A percentile compares a stretch with the other conserved stretches of the same genome.
phyloP scores from a whole-genome alignment of 371 early-diverging fungal genomes.

The Mucor indicus region DNA sequence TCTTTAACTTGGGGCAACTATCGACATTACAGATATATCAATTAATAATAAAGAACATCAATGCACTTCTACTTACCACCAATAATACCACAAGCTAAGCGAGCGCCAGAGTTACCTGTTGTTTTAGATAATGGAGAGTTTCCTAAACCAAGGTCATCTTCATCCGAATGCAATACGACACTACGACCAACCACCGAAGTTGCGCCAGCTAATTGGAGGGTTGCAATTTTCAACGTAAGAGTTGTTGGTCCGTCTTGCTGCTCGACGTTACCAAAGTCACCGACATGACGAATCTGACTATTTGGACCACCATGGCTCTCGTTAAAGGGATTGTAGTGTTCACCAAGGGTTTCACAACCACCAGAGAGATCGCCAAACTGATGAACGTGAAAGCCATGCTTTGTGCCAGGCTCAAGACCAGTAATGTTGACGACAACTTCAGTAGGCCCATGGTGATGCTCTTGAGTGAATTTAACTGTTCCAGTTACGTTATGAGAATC shows the following conservation, averaged over 20 bases:
- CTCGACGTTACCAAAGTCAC: conserved; percentile 84
- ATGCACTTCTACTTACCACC: too few relatives aligned
- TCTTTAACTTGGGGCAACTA: too few relatives aligned
- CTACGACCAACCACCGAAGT: conserved; percentile 80
- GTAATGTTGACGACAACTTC: conserved; percentile 55
- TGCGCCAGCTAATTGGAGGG: conserved; percentile 69
- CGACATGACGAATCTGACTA: conserved; percentile 65
- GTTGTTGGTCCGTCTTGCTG: conserved; percentile 54
- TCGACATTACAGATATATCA: too few relatives aligned
- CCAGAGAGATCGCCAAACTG: conserved; percentile 74
- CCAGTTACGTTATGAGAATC: conserved; percentile 52
- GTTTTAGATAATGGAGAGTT: conserved; percentile 71
- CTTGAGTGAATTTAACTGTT: conserved; percentile 69
- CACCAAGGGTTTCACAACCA: conserved; percentile 72
- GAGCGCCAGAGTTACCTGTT: conserved; percentile 87
- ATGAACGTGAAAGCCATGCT: conserved; percentile 90
- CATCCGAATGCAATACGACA: conserved; percentile 79
- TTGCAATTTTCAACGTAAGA: conserved; percentile 48
- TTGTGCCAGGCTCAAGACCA: conserved; percentile 64
- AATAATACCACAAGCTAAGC: conserved; percentile 89
- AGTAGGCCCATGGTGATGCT: conserved; percentile 47
- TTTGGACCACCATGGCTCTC: conserved; percentile 78
- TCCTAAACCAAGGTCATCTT: conserved; percentile 84
- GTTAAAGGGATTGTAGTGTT: conserved; percentile 80
- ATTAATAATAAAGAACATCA: too few relatives aligned